Percentiles rank a stretch among this genome's conserved stretches.
Conservation (phyloP, 169 alveolate species). For the Plasmodium berghei region DNA sequence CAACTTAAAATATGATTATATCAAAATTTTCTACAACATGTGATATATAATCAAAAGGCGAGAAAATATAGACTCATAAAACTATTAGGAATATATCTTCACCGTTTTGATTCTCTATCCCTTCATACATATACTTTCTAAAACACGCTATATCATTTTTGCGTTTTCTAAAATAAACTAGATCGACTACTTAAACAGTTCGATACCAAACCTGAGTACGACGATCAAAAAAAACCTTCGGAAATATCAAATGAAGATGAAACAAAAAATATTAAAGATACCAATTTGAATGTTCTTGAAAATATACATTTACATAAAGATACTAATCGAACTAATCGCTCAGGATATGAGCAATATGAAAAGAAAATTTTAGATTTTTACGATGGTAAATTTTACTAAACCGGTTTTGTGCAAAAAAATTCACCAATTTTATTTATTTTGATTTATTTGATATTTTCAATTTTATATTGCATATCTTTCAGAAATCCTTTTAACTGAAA, state of each 20-base stretch:
- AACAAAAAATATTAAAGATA: constrained; percentile 9
- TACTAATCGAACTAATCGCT: not conserved
- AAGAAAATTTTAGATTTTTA: constrained; percentile 30
- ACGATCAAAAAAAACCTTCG: constrained; percentile 30
- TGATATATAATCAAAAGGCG: too few relatives aligned
- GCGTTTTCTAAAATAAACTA: not conserved
- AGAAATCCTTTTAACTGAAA: constrained; percentile 55
- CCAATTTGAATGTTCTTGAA: not conserved
- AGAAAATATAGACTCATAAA: too few relatives aligned
- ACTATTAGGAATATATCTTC: too few relatives aligned
- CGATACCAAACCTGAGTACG: constrained; percentile 62
- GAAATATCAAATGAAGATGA: constrained; percentile 16
- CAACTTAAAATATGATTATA: constrained; percentile 4
- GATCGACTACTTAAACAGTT: constrained; percentile 65
- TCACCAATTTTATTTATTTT: not conserved
- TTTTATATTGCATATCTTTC: not conserved
- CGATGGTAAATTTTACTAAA: constrained; percentile 25
- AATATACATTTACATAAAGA: not conserved
- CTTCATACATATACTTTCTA: too few relatives aligned
- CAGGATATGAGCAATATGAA: constrained; percentile 40
- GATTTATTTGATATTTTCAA: constrained; percentile 4
- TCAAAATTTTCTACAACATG: not conserved
- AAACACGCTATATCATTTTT: too few relatives aligned
- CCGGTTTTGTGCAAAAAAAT: not conserved
- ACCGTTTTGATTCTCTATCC: too few relatives aligned